Conservation (phyloP, 345 rosid genomes). For the Populus nigra region DNA sequence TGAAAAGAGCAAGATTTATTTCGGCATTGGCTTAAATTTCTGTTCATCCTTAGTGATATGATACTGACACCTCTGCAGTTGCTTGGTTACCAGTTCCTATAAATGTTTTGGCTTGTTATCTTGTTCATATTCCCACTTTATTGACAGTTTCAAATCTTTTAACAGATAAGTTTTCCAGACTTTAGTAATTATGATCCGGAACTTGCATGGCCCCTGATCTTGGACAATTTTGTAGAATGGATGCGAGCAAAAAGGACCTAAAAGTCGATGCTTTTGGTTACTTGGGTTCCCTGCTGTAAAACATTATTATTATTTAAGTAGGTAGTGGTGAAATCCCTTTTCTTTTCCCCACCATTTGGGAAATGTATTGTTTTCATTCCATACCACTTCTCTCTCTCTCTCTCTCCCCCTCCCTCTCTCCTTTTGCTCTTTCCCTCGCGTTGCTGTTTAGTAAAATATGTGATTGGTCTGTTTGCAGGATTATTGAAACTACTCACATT, state of each 20-base stretch:
- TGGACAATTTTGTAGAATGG: constrained; percentile 99
- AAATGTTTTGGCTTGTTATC: neutral
- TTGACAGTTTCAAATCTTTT: constrained; percentile 16
- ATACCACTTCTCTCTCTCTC: neutral
- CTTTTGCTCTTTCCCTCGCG: neutral
- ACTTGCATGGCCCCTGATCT: constrained; percentile 96
- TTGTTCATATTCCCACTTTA: neutral
- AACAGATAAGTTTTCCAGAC: constrained; percentile 93
- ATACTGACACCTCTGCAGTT: neutral
- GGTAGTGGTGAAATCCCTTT: constrained; percentile 21
- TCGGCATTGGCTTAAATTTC: neutral
- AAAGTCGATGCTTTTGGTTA: constrained; percentile 22
- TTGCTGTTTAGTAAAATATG: neutral
- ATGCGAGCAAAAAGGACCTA: constrained; percentile 68
- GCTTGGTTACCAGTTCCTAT: neutral
- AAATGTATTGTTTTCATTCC: neutral
- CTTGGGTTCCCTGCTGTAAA: constrained; percentile 45
- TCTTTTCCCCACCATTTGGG: neutral
- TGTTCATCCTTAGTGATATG: neutral
- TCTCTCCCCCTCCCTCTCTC: neutral
- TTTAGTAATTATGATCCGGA: constrained; percentile 69
- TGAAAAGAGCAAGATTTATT: neutral
- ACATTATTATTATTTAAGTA: constrained; percentile 33
- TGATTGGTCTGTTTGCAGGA: constrained; percentile 36
- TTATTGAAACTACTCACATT: constrained; percentile 20